Percentiles rank a stretch among this genome's conserved stretches.
These are phyloP conservation scores for Coprinellus aureogranulatus DNA, from an alignment of 768 basidiomycete species.

Conservation along the genomic window DNA sequence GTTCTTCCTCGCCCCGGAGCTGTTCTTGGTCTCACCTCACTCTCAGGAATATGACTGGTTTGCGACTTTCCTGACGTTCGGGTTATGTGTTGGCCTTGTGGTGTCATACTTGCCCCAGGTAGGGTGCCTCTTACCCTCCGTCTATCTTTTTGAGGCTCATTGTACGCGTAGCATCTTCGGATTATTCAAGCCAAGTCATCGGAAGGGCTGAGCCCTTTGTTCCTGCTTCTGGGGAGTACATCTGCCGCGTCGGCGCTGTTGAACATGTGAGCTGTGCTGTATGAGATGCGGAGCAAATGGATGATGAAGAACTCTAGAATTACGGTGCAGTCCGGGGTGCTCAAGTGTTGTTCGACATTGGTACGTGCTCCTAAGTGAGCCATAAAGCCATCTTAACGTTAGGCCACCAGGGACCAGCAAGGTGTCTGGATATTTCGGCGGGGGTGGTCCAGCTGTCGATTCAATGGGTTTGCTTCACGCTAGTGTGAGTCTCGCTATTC, in stretches of 20 bases:
- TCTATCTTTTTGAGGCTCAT: neutral
- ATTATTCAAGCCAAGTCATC: slow-evolving; percentile 78
- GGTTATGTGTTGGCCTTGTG: slow-evolving; percentile 70
- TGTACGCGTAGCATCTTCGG: slow-evolving; percentile 58
- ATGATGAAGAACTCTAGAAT: slow-evolving; percentile 45
- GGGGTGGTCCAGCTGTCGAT: slow-evolving; percentile 79
- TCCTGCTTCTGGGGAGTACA: slow-evolving; percentile 83
- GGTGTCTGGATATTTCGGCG: slow-evolving; percentile 75
- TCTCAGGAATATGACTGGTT: slow-evolving; percentile 70
- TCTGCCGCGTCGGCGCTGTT: slow-evolving; percentile 80
- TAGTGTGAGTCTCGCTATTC: slow-evolving; percentile 62
- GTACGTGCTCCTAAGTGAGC: slow-evolving; percentile 44
- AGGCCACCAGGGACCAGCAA: slow-evolving; percentile 52
- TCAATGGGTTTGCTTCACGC: slow-evolving; percentile 81
- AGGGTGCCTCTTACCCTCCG: slow-evolving; percentile 13
- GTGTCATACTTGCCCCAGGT: slow-evolving; percentile 86
- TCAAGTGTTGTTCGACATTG: slow-evolving; percentile 76
- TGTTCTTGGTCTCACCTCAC: neutral
- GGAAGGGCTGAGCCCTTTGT: slow-evolving; percentile 91
- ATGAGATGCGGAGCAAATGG: neutral
- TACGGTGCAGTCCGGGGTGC: slow-evolving; percentile 78
- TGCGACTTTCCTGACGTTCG: slow-evolving; percentile 58
- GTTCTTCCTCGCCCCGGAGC: neutral
- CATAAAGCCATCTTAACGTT: neutral
- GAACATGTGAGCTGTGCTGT: slow-evolving; percentile 61